These are phyloP conservation scores for Botryotinia convoluta DNA, from an alignment of 2,329 filamentous ascomycete genomes.

Conservation along the genomic window DNA sequence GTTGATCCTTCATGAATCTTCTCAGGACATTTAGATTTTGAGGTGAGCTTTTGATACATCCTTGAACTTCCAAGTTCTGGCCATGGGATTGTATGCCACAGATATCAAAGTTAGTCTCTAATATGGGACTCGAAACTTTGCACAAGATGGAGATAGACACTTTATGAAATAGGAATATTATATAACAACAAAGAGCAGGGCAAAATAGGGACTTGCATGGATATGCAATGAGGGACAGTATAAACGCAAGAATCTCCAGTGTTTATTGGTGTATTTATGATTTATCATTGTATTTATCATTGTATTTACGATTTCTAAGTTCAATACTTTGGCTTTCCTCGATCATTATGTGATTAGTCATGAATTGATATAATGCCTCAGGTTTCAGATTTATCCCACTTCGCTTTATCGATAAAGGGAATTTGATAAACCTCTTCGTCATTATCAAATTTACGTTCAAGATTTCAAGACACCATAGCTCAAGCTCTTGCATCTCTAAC, in stretches of 20 bases:
- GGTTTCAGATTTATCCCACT: not conserved
- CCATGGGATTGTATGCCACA: not conserved
- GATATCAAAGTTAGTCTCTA: not conserved
- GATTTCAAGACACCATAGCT: not conserved
- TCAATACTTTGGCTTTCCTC: not conserved
- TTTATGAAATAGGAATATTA: not conserved
- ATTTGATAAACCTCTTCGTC: not conserved
- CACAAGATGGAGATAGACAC: not conserved
- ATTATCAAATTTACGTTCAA: not conserved
- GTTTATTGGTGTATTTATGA: not conserved
- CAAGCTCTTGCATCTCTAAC: not conserved
- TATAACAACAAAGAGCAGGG: no score
- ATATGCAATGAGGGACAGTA: not conserved
- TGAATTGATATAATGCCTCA: not conserved
- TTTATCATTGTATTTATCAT: not conserved
- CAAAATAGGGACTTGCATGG: no score
- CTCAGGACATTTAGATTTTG: not conserved
- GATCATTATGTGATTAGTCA: not conserved
- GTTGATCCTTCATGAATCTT: conserved; percentile 5
- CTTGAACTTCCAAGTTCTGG: conserved; percentile 8
- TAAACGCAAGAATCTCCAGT: no score
- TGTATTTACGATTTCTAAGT: not conserved
- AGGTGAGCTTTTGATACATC: not conserved
- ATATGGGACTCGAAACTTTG: not conserved
- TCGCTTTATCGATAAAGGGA: conserved; percentile 16